Evolutionary conservation across 2,329 filamentous ascomycete species (phyloP).

Genomic region (Neonectria magnoliae): DNA sequence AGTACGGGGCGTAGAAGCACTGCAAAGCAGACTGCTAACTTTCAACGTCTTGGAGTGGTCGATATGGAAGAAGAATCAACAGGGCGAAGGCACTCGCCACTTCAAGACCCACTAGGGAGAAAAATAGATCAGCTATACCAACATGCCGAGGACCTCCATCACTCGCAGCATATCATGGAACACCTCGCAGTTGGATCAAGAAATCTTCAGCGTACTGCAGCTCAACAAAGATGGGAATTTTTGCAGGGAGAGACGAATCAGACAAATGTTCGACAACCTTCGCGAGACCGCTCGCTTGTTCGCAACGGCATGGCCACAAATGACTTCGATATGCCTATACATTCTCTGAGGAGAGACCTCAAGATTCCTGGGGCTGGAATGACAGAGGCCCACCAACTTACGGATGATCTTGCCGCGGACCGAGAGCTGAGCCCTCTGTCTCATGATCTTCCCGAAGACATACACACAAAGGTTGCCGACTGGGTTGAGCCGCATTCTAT

Average conservation of each 20-base stretch:
- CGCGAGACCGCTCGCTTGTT: constrained; percentile 25
- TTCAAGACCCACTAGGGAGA: constrained; percentile 29
- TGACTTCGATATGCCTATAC: constrained; percentile 15
- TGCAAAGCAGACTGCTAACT: constrained; percentile 4
- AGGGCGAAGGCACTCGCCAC: constrained; percentile 4
- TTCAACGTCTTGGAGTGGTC: constrained; percentile 15
- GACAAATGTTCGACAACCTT: constrained; percentile 1
- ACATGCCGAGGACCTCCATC: constrained; percentile 48
- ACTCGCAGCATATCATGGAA: constrained; percentile 48
- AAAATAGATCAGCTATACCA: constrained; percentile 46
- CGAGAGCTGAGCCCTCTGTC: constrained; percentile 33
- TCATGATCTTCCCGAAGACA: constrained; percentile 30
- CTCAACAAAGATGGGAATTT: constrained; percentile 9
- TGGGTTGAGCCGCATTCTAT: constrained; percentile 24
- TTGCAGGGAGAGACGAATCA: constrained; percentile 2
- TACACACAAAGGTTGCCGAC: constrained; percentile 27
- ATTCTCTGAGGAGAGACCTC: constrained; percentile 28
- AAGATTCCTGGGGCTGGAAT: constrained; percentile 13
- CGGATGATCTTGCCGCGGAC: constrained; percentile 24
- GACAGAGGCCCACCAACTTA: constrained; percentile 26
- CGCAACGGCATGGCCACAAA: constrained; percentile 24
- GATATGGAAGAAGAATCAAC: constrained; percentile 18
- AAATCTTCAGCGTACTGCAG: constrained; percentile 4
- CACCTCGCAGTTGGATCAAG: constrained; percentile 44
- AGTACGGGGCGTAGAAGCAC: constrained; percentile 37